Evolutionary conservation across 2,329 filamentous ascomycete species (phyloP), one percentile per base, ranked within the genome.

Genomic region (Taxawa tesnikishii): DNA sequence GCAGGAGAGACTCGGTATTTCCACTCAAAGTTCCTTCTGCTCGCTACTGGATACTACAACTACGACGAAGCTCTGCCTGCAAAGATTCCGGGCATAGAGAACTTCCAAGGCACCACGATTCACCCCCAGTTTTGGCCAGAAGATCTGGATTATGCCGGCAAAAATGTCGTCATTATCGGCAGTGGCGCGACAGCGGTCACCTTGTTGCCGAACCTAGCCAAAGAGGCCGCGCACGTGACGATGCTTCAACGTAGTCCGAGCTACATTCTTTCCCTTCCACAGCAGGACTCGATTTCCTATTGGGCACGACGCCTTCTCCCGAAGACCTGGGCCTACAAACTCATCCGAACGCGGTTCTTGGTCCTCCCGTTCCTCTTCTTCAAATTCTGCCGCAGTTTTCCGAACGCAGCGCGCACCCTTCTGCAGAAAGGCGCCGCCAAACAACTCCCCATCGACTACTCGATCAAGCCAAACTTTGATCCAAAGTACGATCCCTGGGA

Each of bases 181-280:
- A 79, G 72, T 11, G 84, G 84, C 6, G 83, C 83, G 3, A 92
- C 84, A 0, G 79, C 83, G 5, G 59, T 88, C 29, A 90, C 83
- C 0, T 64, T 93, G 1, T 53, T 92, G 3, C 84, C 83, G 1
- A 70, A 66, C 28, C 56, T 92, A 28, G 72, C 75, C 1, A 59
- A 79, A 26, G 70, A 67, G 24, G 81, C 79, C 4, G 58, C 56
- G 4, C 67, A 70, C 10, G 74, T 85, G 16, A 88, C 81, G 2
- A 83, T 88, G 72, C 66, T 92, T 3, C 83, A 92, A 56, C 73
- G 84, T 35, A 83, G 75, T 28, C 84, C 84, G 0, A 70, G 68
- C 1, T 87, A 83, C 46, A 66, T 87, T 34, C 43, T 79, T 27
- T 59, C 68, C n/a, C 43, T 73, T 2, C 56, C 67, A 0, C 60